Conservation (phyloP, 176 grass and related monocot genomes). For the Urochloa ruziziensis region DNA sequence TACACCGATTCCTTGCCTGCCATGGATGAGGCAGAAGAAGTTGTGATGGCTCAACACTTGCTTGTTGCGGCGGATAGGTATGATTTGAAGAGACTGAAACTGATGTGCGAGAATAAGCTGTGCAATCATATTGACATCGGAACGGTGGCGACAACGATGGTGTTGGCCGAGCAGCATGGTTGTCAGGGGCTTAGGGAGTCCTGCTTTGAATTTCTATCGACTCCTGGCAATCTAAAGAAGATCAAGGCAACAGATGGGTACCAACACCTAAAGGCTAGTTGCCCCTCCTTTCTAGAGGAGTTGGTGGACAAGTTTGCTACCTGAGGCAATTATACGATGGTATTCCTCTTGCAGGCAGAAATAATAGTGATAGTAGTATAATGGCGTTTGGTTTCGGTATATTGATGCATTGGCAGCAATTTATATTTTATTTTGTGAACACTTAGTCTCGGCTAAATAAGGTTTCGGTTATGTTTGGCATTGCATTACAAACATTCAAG, state of each 20-base stretch:
- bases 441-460: too few species aligned
- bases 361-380: too few species aligned
- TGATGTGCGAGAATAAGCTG: constrained; percentile 19
- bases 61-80: constrained; percentile 37
- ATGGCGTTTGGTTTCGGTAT: too few species aligned
- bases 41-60: constrained; percentile 19
- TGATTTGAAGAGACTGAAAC: neutral
- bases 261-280: neutral
- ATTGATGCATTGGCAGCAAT: too few species aligned
- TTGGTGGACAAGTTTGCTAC: too few species aligned
- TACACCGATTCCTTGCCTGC: constrained; percentile 29
- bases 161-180: neutral
- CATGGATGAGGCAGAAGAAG: neutral
- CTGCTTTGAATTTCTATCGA: constrained; percentile 21
- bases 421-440: too few species aligned
- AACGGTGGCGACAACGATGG: constrained; percentile 2
- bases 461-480: too few species aligned
- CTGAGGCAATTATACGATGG: too few species aligned
- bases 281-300: too few species aligned
- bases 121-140: neutral
- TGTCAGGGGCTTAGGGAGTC: neutral
- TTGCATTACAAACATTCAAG: too few species aligned
- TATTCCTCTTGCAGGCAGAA: too few species aligned
- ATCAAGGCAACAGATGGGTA: neutral
- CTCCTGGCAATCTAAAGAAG: constrained; percentile 28